These are phyloP conservation scores for Calocybe gambosa DNA, from an alignment of 1,284 basidiomycete genomes.

Conservation along the genomic window DNA sequence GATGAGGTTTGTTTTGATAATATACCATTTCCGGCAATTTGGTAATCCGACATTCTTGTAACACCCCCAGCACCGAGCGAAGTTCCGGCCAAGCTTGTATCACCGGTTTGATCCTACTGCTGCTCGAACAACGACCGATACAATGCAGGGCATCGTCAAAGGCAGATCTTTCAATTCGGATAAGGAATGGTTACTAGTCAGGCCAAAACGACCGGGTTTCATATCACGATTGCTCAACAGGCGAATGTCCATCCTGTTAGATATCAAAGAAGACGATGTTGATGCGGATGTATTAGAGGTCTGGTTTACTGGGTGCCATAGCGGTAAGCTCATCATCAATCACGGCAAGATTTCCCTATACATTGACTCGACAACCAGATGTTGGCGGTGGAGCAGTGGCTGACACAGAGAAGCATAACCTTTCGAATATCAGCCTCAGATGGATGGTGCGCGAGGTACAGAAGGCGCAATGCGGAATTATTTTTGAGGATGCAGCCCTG, in stretches of 20 bases:
- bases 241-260: background rate
- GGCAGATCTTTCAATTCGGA: slow-evolving; percentile 1
- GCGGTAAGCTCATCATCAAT: slow-evolving; percentile 34
- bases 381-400: slow-evolving; percentile 58
- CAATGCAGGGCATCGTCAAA: slow-evolving; percentile 18
- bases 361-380: slow-evolving; percentile 33
- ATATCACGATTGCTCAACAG: slow-evolving; percentile 8
- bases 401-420: slow-evolving; percentile 35
- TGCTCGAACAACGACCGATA: slow-evolving; percentile 16
- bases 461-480: slow-evolving; percentile 41
- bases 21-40: no score
- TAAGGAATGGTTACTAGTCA: background rate
- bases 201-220: slow-evolving; percentile 1
- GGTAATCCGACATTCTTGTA: no score
- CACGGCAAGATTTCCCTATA: background rate
- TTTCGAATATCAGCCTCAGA: slow-evolving; percentile 58
- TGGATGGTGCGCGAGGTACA: slow-evolving; percentile 64
- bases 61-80: slow-evolving; percentile 39
- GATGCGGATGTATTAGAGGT: slow-evolving; percentile 52
- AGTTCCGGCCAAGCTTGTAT: slow-evolving; percentile 49
- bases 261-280: slow-evolving; percentile 13
- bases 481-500: slow-evolving; percentile 39
- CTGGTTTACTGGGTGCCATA: slow-evolving; percentile 60
- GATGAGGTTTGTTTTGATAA: slow-evolving; percentile 59
- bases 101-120: slow-evolving; percentile 30